Conservation (phyloP, 352 stramenopile genomes). For the Pythium monospermum region DNA sequence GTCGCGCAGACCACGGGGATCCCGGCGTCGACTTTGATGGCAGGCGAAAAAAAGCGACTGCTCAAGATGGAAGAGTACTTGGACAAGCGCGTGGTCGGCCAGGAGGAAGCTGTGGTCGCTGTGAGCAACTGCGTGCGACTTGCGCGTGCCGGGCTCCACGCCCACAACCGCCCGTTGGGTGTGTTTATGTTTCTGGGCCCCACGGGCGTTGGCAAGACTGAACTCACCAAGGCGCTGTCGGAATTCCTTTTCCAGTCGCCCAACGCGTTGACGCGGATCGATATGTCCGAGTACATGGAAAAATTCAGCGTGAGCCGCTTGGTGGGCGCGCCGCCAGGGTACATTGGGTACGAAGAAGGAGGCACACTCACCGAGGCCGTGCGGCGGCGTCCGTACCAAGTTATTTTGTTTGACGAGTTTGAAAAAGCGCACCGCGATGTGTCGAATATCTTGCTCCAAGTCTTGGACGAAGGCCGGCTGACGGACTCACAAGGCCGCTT, state of each 20-base stretch:
- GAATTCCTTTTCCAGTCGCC: slow-evolving; percentile 94
- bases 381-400: slow-evolving; percentile 93
- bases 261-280: slow-evolving; percentile 93
- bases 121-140: slow-evolving; percentile 91
- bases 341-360: slow-evolving; percentile 94
- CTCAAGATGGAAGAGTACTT: slow-evolving; percentile 82
- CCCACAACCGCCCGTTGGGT: slow-evolving; percentile 85
- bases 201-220: slow-evolving; percentile 95
- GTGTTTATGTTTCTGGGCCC: slow-evolving; percentile 96
- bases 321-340: slow-evolving; percentile 93
- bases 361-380: slow-evolving; percentile 96
- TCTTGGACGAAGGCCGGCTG: slow-evolving; percentile 97
- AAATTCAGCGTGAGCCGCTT: slow-evolving; percentile 91
- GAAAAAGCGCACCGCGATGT: slow-evolving; percentile 97
- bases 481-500: slow-evolving; percentile 95
- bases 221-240: slow-evolving; percentile 93
- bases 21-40: slow-evolving; percentile 76
- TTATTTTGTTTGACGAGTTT: slow-evolving; percentile 97
- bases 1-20: slow-evolving; percentile 90
- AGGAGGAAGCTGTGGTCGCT: slow-evolving; percentile 89
- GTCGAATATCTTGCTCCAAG: slow-evolving; percentile 94
- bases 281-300: slow-evolving; percentile 99
- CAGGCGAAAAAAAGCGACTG: slow-evolving; percentile 71
- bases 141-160: slow-evolving; percentile 88
- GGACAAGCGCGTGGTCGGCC: slow-evolving; percentile 90